A percentile compares a stretch with the other conserved stretches of the same genome.
These are phyloP conservation scores for Marasmius fiardii DNA, from an alignment of 1,284 basidiomycete species.

Conservation along the genomic window DNA sequence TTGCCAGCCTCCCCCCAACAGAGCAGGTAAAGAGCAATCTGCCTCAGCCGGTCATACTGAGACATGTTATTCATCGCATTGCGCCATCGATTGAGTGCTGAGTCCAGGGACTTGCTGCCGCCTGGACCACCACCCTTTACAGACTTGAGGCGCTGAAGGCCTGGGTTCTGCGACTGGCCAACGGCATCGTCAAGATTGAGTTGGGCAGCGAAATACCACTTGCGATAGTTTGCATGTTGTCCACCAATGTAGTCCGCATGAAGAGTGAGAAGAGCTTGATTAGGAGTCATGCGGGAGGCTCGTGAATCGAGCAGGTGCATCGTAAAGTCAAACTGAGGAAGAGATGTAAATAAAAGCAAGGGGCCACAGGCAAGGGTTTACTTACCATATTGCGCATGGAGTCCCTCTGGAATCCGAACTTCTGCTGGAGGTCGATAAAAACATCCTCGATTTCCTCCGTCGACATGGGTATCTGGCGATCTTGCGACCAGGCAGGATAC, in stretches of 20 bases:
- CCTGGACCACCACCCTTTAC: constrained; percentile 63
- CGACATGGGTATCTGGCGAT: constrained; percentile 93
- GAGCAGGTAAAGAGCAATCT: constrained; percentile 92
- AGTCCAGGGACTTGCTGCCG: constrained; percentile 84
- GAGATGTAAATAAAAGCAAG: constrained; percentile 6
- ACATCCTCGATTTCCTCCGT: constrained; percentile 99
- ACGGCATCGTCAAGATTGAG: constrained; percentile 99
- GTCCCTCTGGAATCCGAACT: constrained; percentile 98
- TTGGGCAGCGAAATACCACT: constrained; percentile 99
- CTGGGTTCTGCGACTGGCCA: constrained; percentile 92
- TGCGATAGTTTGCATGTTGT: constrained; percentile 94
- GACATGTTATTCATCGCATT: constrained; percentile 99
- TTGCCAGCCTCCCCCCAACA: constrained; percentile 99
- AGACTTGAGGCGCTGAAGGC: constrained; percentile 84
- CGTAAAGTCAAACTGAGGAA: constrained; percentile 85
- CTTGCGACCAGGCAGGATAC: constrained; percentile 93
- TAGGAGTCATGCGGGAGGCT: constrained; percentile 98
- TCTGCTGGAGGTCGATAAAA: constrained; percentile 97
- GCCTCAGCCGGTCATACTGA: constrained; percentile 95
- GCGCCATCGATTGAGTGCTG: constrained; percentile 91
- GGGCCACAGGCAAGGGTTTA: constrained; percentile 14
- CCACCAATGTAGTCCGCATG: constrained; percentile 99
- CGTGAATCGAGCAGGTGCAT: constrained; percentile 98
- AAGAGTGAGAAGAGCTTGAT: constrained; percentile 92
- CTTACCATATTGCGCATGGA: constrained; percentile 87